Evolutionary conservation across 257 asterid genomes (phyloP).

Genomic region (Solanum piurae): DNA sequence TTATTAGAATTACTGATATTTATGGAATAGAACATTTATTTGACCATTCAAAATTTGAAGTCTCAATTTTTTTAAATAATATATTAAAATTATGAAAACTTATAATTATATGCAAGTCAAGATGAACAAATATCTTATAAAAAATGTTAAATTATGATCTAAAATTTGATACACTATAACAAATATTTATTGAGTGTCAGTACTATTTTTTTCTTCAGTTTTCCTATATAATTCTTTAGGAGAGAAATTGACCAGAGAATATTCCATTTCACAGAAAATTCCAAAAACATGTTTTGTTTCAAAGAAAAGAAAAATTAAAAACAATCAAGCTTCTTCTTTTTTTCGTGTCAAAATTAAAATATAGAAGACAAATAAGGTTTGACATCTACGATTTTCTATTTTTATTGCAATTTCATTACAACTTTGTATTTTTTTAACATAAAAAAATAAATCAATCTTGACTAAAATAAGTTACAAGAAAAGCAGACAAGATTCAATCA

Average conservation of each 20-base stretch:
- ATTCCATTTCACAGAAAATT: not conserved
- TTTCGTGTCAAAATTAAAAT: not conserved
- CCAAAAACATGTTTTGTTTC: not conserved
- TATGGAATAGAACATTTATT: no score
- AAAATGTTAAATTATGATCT: no score
- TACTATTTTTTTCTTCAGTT: not conserved
- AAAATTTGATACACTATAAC: not conserved
- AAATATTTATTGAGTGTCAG: not conserved
- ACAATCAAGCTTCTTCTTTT: no score
- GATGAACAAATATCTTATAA: not conserved
- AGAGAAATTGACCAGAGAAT: not conserved
- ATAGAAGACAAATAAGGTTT: not conserved
- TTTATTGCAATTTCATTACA: not conserved
- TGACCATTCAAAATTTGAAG: no score
- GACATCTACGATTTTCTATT: not conserved
- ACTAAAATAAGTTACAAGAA: not conserved
- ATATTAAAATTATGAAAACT: not conserved
- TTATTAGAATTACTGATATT: no score
- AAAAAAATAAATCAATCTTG: not conserved
- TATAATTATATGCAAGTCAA: not conserved
- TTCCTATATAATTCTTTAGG: not conserved
- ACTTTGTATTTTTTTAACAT: not conserved
- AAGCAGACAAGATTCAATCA: not conserved
- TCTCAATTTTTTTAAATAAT: rapidly evolving
- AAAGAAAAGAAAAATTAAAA: rapidly evolving